Evolutionary conservation across 768 basidiomycete species (phyloP).

Genomic region (Austroboletus eburneus): DNA sequence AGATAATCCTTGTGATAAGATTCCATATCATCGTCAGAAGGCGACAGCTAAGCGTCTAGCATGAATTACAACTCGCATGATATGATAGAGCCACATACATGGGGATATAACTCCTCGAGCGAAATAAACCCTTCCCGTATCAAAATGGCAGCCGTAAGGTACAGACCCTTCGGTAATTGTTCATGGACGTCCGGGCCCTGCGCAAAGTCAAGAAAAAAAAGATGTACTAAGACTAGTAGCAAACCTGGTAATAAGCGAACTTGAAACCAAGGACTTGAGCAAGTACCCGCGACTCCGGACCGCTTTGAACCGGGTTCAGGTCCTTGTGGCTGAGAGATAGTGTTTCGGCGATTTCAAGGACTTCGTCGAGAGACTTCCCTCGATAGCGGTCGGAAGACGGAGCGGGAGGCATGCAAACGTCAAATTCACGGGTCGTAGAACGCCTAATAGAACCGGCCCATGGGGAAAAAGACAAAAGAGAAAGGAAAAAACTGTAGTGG

Average conservation of each 20-base stretch:
- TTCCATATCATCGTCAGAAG: slow-evolving; percentile 75
- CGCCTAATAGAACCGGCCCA: slow-evolving; percentile 63
- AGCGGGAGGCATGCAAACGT: slow-evolving; percentile 36
- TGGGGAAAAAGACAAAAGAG: slow-evolving; percentile 80
- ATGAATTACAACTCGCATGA: slow-evolving; percentile 6
- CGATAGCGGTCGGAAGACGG: slow-evolving; percentile 40
- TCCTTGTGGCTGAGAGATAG: slow-evolving; percentile 4
- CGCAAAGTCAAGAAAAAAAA: slow-evolving; percentile 12
- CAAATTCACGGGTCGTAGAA: slow-evolving; percentile 21
- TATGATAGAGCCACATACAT: slow-evolving; percentile 48
- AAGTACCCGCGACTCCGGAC: slow-evolving; percentile 53
- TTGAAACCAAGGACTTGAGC: slow-evolving; percentile 99
- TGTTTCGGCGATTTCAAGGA: slow-evolving; percentile 52
- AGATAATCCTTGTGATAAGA: slow-evolving; percentile 61
- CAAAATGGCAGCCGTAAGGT: slow-evolving; percentile 78
- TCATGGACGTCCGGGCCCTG: slow-evolving; percentile 60
- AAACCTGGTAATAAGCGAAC: slow-evolving; percentile 84
- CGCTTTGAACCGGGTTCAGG: slow-evolving; percentile 13
- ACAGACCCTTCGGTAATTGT: slow-evolving; percentile 63
- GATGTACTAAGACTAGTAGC: slow-evolving; percentile 14
- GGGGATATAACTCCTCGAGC: slow-evolving; percentile 87
- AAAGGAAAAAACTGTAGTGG: slow-evolving; percentile 87
- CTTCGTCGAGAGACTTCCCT: slow-evolving; percentile 64
- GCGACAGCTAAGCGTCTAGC: slow-evolving; percentile 52
- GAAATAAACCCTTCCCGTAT: slow-evolving; percentile 88